Base-by-base conservation (phyloP, 2,329 filamentous ascomycete species). In the Trichoderma harzianum region DNA sequence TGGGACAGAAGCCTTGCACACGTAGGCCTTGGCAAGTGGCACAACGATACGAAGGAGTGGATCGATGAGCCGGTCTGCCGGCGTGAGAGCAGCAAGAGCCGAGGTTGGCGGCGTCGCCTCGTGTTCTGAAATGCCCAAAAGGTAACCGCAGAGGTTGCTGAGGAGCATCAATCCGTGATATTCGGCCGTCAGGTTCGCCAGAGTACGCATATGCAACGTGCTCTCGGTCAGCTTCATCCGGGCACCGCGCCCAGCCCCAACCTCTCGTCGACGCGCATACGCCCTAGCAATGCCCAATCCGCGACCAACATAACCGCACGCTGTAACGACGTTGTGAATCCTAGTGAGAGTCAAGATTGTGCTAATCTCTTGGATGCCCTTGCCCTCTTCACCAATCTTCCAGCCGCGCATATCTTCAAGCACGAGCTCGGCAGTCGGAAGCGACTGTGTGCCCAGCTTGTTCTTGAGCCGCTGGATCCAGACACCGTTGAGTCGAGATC, bases 351-450 rank as follows among this genome's bases (percentile, higher is more conserved):
- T 93, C 8, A 94, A 83, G 16, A 95, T 83, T 2, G 88, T 89
- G 51, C 87, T 85, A 72, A 94, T 92, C 75, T 92, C 90, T 28
- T 88, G 86, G 34, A 93, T 86, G 2, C 92, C 92, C 53, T 87
- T 82, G 1, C 92, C 91, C 73, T 92, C 86, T 4, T 86, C 81
- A 7, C 92, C 92, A 32, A 95, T 81, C 7, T 93, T 83, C 84
- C 90, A 90, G 5, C 83, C 90, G 2, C 90, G 86, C 84, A 89
- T 88, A n/a, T 83, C 85, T 18, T 85, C 82, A 3, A 92, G 84
- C 72, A 91, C 90, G 0, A 94, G 85, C 78, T 94, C 92, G 0
- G 91, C 92, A 0, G 92, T 94, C 0, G 92, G 91, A 0, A 94
- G 82, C 0, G 89, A 85, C 61, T 88, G 88, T 0, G 91, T 94